Base-by-base conservation (phyloP, 345 rosid genomes). In the Turritis glabra region DNA sequence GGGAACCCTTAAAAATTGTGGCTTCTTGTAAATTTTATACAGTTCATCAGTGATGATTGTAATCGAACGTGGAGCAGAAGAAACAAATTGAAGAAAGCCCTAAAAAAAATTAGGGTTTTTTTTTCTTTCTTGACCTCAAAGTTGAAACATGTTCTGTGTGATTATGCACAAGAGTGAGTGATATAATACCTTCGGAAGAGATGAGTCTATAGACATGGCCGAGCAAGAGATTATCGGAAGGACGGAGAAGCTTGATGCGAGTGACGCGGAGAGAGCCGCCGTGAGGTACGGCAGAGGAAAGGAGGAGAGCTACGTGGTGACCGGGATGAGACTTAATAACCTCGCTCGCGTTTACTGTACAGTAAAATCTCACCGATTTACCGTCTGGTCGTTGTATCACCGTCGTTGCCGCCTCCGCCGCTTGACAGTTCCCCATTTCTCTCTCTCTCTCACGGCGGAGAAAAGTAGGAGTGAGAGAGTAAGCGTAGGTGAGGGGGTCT, bases 181-280 rank as follows among this genome's bases (percentile, higher is more conserved):
- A 37, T 37, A 26, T 21, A 47, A 3, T 70, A 77, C 77, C 77
- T 72, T 78, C 33, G n/a, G 77, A 66, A 30, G 81, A 72, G 58
- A 78, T 50, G 48, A 78, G 73, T 4, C 81, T 66, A 33, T 78
- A 78, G 21, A 78, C 81, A 72, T 72, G 81, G 29, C 81, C 81
- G 46, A 78, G 73, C 52, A 59, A 66, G 69, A 78, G 81, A 12
- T 18, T 51, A 25, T 78, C 81, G 5, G 69, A 72, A 66, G 81
- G 81, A 43, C 77, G 77, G 19, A 78, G 77, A 19, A 78, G 73
- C 17, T 78, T 78, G 63, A 78, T 78, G 1, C 81, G 64, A 6
- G 81, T 78, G 64, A 78, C 77, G 27, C 81, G 77, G 52, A 78
- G 81, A 67, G 81, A 78, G n/a, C 81, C 77, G 5, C 81, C 81